These are phyloP conservation scores for Yarrowia divulgata DNA, from an alignment of 805 yeast species.

Conservation along the genomic window DNA sequence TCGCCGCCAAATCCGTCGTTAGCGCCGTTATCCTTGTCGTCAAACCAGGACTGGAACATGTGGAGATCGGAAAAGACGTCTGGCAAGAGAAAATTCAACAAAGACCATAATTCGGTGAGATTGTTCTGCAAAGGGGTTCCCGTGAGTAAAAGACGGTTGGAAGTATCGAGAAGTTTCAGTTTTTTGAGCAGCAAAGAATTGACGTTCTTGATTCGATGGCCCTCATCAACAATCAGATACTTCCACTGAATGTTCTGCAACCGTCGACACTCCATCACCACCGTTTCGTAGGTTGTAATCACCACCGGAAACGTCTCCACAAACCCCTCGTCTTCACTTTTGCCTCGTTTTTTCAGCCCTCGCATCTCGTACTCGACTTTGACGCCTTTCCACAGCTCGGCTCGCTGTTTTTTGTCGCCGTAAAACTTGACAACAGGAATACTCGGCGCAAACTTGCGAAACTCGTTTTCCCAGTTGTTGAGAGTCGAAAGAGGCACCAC, in stretches of 20 bases:
- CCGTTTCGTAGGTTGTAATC: conserved; percentile 82
- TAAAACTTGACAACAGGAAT: conserved; percentile 65
- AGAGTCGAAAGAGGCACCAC: conserved; percentile 95
- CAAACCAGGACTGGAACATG: conserved; percentile 93
- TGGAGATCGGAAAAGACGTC: conserved; percentile 91
- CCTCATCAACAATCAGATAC: conserved; percentile 91
- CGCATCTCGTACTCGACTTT: conserved; percentile 16
- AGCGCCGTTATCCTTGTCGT: conserved; percentile 56
- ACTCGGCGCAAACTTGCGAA: conserved; percentile 73
- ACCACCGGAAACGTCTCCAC: conserved; percentile 58
- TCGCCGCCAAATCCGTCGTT: conserved; percentile 51
- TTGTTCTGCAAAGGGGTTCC: conserved; percentile 98
- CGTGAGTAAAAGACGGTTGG: conserved; percentile 79
- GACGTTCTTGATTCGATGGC: conserved; percentile 87
- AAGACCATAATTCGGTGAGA: conserved; percentile 87
- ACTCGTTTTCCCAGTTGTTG: conserved; percentile 82
- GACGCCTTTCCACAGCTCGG: conserved; percentile 46
- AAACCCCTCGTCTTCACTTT: conserved; percentile 41
- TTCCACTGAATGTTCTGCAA: conserved; percentile 71
- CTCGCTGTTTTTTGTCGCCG: conserved; percentile 68
- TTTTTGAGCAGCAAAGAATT: conserved; percentile 77
- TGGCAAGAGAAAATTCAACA: conserved; percentile 88
- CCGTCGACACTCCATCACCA: conserved; percentile 69
- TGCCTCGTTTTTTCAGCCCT: conserved; percentile 40
- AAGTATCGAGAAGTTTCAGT: conserved; percentile 64